Evolutionary conservation across 129 eudicot species (phyloP).

Genomic region (Chrysanthemum lavandulifolium): DNA sequence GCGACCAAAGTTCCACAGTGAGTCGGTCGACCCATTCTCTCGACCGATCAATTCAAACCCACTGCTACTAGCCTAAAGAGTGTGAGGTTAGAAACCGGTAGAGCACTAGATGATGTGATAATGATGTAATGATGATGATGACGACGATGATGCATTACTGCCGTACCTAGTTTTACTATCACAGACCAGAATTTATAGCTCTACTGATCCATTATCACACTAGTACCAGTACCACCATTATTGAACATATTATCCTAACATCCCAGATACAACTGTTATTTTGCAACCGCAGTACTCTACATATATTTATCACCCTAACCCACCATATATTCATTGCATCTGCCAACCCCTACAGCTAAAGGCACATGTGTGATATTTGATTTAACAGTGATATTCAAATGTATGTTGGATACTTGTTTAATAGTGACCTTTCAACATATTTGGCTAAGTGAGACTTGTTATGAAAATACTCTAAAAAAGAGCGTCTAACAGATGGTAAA

Average conservation of each 20-base stretch:
- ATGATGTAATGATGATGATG: not conserved
- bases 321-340: conserved; percentile 25
- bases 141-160: conserved; percentile 4
- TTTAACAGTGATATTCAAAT: not conserved
- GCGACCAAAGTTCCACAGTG: too few species aligned
- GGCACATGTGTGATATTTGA: not conserved
- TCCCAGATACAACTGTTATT: conserved; percentile 8
- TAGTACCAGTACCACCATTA: not conserved
- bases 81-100: too few species aligned
- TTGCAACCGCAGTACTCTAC: conserved; percentile 15
- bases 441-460: not conserved
- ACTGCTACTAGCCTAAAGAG: too few species aligned
- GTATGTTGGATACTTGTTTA: not conserved
- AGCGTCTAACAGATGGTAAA: not conserved
- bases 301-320: conserved; percentile 19
- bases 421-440: not conserved
- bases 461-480: not conserved
- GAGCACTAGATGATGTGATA: too few species aligned
- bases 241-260: conserved; percentile 16
- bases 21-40: too few species aligned
- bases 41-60: too few species aligned
- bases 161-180: not conserved
- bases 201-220: not conserved
- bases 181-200: not conserved
- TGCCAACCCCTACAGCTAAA: not conserved